Conservation (phyloP, 345 rosid genomes). For the Pistacia atlantica region DNA sequence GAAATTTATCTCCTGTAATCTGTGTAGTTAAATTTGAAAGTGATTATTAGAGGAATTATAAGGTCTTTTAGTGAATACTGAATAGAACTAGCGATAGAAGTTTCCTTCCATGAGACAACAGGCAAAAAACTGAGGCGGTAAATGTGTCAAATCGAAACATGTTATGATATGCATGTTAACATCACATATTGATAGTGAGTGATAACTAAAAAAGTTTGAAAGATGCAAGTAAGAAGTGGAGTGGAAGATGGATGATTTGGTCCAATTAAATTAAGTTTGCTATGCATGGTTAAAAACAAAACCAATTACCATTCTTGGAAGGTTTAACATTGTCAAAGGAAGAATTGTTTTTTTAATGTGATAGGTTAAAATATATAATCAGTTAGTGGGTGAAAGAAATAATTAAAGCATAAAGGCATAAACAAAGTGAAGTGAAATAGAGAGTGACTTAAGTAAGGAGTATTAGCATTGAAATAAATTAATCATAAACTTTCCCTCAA, state of each 20-base stretch:
- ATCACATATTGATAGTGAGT: background rate
- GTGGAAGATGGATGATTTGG: background rate
- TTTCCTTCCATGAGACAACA: background rate
- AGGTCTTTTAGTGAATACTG: no score
- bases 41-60: no score
- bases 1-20: no score
- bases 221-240: background rate
- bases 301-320: background rate
- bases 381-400: no score
- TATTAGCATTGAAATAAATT: background rate
- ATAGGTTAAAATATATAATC: background rate
- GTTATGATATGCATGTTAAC: background rate
- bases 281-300: no score
- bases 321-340: background rate
- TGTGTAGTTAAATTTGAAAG: background rate
- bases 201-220: background rate
- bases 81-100: background rate
- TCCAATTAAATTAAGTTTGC: background rate
- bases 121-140: background rate
- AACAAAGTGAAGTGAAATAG: background rate
- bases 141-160: background rate
- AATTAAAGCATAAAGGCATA: background rate
- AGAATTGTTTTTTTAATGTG: background rate
- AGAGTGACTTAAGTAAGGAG: background rate
- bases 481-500: conserved; percentile 11